These are phyloP conservation scores for Crithidia bombi DNA, from an alignment of 208 protist species.

Conservation along the genomic window DNA sequence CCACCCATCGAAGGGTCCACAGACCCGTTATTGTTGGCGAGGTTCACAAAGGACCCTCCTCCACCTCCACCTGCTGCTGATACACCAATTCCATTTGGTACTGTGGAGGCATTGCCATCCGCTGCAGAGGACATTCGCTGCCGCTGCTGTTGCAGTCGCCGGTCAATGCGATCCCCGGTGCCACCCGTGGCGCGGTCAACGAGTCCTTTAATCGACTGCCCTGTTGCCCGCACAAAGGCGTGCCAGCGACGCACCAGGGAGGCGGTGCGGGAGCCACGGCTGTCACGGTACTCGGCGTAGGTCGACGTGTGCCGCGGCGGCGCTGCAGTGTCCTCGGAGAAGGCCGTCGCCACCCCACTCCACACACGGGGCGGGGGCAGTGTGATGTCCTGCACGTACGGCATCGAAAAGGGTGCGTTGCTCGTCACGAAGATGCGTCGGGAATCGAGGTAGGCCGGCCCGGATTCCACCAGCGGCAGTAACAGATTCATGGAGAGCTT, in stretches of 20 bases:
- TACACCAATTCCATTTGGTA: neutral
- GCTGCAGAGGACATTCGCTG: conserved; percentile 17
- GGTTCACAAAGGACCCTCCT: neutral
- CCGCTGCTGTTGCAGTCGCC: conserved; percentile 33
- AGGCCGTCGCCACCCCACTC: conserved; percentile 30
- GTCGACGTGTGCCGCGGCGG: conserved; percentile 32
- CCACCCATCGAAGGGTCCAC: conserved; percentile 3
- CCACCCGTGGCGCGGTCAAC: conserved; percentile 33
- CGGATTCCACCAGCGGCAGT: conserved; percentile 8
- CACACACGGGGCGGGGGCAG: conserved; percentile 35
- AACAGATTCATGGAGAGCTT: conserved; percentile 6
- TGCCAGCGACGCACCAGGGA: conserved; percentile 44
- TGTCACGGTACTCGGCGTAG: conserved; percentile 57
- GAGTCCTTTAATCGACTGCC: conserved; percentile 45
- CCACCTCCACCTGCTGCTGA: neutral
- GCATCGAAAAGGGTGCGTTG: conserved; percentile 79
- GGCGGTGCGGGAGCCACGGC: conserved; percentile 33
- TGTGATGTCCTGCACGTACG: conserved; percentile 70
- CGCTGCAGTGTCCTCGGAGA: conserved; percentile 32
- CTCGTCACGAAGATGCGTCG: conserved; percentile 61
- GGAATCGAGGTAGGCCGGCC: conserved; percentile 37
- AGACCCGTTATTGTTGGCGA: neutral
- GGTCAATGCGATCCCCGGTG: conserved; percentile 22
- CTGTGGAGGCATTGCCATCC: neutral
- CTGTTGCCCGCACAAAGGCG: conserved; percentile 36